A percentile compares a stretch with the other conserved stretches of the same genome.
These are phyloP conservation scores for Phragmites australis DNA, from an alignment of 176 grass and related monocot species.

Conservation along the genomic window DNA sequence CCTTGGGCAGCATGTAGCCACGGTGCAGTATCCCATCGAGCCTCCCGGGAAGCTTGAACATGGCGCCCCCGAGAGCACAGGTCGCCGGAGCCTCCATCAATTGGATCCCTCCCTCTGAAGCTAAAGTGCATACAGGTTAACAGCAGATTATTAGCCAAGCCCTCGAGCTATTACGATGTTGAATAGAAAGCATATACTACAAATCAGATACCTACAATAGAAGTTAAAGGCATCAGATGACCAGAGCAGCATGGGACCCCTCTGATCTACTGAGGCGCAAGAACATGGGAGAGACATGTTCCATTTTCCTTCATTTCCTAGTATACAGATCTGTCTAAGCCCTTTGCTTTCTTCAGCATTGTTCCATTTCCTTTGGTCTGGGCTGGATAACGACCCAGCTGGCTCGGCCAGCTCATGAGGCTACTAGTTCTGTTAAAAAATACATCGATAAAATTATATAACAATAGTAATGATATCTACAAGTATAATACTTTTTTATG, in stretches of 20 bases:
- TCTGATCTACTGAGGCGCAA: neutral
- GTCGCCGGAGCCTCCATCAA: neutral
- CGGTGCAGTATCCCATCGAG: neutral
- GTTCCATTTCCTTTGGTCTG: too few species aligned
- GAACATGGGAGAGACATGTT: neutral
- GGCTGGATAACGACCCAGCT: too few species aligned
- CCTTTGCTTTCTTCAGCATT: neutral
- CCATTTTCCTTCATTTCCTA: neutral
- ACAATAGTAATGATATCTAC: too few species aligned
- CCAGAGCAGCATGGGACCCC: neutral
- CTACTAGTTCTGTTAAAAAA: too few species aligned
- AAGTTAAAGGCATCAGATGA: neutral
- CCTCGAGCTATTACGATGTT: neutral
- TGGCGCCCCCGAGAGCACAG: neutral
- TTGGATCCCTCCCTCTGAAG: neutral
- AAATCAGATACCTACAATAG: neutral
- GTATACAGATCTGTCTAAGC: too few species aligned
- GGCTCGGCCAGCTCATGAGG: too few species aligned
- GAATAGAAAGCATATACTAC: neutral
- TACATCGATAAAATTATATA: too few species aligned
- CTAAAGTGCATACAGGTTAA: neutral
- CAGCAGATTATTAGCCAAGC: neutral
- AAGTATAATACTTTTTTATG: too few species aligned
- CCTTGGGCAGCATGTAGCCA: conserved; percentile 13
- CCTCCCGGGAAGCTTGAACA: conserved; percentile 10